phyloP scores from a whole-genome alignment of 2,329 filamentous ascomycete species.

The Aspergillus brasiliensis region DNA sequence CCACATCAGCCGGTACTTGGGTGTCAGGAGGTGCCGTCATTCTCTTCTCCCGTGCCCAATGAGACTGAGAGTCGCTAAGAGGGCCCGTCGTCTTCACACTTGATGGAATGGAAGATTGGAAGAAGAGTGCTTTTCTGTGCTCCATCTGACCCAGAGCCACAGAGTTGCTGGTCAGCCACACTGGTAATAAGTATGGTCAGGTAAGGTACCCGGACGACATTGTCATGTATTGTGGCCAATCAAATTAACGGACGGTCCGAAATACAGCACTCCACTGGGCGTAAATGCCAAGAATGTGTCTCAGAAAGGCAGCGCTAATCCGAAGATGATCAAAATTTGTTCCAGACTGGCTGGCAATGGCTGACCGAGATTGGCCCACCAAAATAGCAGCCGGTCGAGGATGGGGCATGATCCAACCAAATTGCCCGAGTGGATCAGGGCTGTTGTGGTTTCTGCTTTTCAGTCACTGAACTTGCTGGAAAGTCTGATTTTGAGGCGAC shows the following conservation, averaged over 20 bases:
- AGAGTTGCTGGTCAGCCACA: background rate
- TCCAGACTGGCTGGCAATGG: conserved; percentile 14
- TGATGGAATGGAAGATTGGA: background rate
- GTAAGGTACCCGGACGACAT: background rate
- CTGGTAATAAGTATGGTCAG: background rate
- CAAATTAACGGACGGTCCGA: background rate
- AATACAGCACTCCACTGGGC: background rate
- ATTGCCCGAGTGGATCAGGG: background rate
- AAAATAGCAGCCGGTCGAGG: conserved; percentile 15
- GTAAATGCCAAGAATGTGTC: background rate
- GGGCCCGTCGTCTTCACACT: too few species aligned
- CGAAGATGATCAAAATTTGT: conserved; percentile 14
- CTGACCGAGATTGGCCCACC: conserved; percentile 13
- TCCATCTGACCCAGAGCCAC: background rate
- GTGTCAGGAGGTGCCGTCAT: background rate
- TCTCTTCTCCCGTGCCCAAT: background rate
- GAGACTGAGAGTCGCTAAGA: background rate
- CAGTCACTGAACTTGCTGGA: background rate
- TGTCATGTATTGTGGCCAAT: background rate
- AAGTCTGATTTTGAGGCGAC: background rate
- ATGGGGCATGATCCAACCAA: conserved; percentile 2
- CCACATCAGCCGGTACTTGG: background rate
- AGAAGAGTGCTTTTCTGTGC: background rate
- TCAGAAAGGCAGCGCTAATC: conserved; percentile 4
- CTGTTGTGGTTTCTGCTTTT: conserved; percentile 14